A percentile compares a stretch with the other conserved stretches of the same genome.
Evolutionary conservation across 768 basidiomycete genomes (phyloP).

Genomic region (Hygrophoropsis aurantiaca): DNA sequence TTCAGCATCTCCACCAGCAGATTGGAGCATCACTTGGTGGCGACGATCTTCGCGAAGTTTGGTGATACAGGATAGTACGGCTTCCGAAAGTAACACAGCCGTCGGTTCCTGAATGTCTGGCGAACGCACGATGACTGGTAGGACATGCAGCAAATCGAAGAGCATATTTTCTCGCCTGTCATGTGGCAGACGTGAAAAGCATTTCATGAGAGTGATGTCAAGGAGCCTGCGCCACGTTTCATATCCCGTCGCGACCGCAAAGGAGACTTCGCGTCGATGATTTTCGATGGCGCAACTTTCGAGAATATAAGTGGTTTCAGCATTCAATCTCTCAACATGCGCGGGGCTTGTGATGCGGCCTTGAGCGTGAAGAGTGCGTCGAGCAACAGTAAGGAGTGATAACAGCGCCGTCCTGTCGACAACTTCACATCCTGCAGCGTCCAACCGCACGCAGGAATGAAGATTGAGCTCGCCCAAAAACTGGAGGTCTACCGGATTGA

Average conservation of each 20-base stretch:
- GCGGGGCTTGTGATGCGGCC: conserved; percentile 61
- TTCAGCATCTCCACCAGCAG: conserved; percentile 59
- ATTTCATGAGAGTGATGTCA: conserved; percentile 83
- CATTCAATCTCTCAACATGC: conserved; percentile 63
- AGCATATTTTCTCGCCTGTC: conserved; percentile 86
- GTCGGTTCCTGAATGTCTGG: conserved; percentile 68
- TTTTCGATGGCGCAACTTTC: conserved; percentile 88
- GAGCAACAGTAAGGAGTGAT: conserved; percentile 62
- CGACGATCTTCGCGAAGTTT: conserved; percentile 84
- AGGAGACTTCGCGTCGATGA: conserved; percentile 75
- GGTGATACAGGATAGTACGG: conserved; percentile 77
- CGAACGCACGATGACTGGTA: conserved; percentile 69
- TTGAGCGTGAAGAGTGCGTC: conserved; percentile 62
- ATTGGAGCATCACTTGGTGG: conserved; percentile 66
- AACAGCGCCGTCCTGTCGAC: conserved; percentile 75
- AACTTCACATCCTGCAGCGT: conserved; percentile 76
- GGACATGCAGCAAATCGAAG: conserved; percentile 84
- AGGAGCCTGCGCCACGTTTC: conserved; percentile 84
- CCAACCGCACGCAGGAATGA: conserved; percentile 64
- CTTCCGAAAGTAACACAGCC: conserved; percentile 81
- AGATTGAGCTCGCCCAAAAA: conserved; percentile 69
- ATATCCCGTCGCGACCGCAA: conserved; percentile 69
- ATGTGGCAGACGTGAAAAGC: conserved; percentile 79
- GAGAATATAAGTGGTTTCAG: conserved; percentile 74
- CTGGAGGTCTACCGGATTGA: conserved; percentile 57